These are phyloP conservation scores for Phaeosphaeriaceae sp. DNA, from an alignment of 2,329 filamentous ascomycete species.

Conservation along the genomic window DNA sequence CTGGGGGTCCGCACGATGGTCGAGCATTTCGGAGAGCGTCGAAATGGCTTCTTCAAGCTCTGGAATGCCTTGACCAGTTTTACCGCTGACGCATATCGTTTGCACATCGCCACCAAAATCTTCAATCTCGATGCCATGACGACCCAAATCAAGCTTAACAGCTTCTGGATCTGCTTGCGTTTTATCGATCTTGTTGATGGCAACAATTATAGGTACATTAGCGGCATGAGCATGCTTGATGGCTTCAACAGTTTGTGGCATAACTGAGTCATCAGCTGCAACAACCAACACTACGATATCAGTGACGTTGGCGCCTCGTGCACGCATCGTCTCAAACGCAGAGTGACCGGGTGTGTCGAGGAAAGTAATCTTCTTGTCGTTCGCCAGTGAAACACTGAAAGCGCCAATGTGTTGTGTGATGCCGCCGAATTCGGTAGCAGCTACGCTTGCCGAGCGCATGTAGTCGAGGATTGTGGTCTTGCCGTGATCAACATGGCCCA, in stretches of 20 bases:
- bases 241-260: conserved; percentile 94
- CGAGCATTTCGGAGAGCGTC: conserved; percentile 85
- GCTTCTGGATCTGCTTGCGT: conserved; percentile 78
- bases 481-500: conserved; percentile 98
- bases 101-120: conserved; percentile 95
- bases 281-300: conserved; percentile 97
- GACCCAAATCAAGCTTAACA: conserved; percentile 86
- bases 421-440: conserved; percentile 88
- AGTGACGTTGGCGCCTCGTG: conserved; percentile 92
- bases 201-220: conserved; percentile 93
- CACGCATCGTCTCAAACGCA: conserved; percentile 93
- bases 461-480: conserved; percentile 97
- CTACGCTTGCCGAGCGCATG: conserved; percentile 89
- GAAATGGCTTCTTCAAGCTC: conserved; percentile 91
- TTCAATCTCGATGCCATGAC: conserved; percentile 87
- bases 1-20: conserved; percentile 79
- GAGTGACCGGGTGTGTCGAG: conserved; percentile 96
- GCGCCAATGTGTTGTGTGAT: conserved; percentile 99
- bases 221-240: conserved; percentile 89
- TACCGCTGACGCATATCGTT: conserved; percentile 88
- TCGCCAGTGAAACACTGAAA: conserved; percentile 84
- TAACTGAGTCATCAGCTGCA: conserved; percentile 95
- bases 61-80: conserved; percentile 89
- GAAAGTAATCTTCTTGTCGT: conserved; percentile 91
- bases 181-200: conserved; percentile 97